A percentile compares a stretch with the other conserved stretches of the same genome.
These are phyloP conservation scores for Pseudopediastrum boryanum DNA, from an alignment of 139 green algal genomes.

Conservation along the genomic window DNA sequence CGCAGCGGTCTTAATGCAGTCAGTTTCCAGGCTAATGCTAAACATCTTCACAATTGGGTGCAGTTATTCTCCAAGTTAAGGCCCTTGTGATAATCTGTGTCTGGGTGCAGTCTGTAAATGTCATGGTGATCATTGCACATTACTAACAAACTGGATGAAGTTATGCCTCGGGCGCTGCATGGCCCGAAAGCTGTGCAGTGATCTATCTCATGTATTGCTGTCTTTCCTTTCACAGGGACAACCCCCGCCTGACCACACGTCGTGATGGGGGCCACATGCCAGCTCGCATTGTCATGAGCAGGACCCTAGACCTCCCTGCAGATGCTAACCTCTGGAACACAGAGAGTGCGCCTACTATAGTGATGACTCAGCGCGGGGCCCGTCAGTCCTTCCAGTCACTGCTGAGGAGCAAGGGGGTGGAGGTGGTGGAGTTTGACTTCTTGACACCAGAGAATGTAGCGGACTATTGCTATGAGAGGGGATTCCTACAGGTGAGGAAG, in stretches of 20 bases:
- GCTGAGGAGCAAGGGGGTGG: conserved; percentile 68
- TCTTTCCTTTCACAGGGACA: too few relatives aligned
- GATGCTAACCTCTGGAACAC: conserved; percentile 37
- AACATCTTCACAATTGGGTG: too few relatives aligned
- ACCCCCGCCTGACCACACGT: conserved; percentile 95
- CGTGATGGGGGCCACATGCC: conserved; percentile 86
- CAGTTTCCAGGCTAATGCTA: too few relatives aligned
- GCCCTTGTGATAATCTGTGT: too few relatives aligned
- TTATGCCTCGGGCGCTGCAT: too few relatives aligned
- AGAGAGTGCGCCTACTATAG: conserved; percentile 89
- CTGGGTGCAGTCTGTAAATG: too few relatives aligned
- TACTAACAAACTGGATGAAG: too few relatives aligned
- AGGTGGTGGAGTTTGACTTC: conserved; percentile 99
- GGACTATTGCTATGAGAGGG: conserved; percentile 90
- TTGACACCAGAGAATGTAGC: conserved; percentile 84
- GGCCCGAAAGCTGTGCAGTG: too few relatives aligned
- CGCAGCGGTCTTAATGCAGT: too few relatives aligned
- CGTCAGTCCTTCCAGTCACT: conserved; percentile 69
- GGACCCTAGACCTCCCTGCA: conserved; percentile 90
- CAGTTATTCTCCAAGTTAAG: too few relatives aligned
- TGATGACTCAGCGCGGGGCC: conserved; percentile 94
- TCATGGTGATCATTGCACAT: too few relatives aligned
- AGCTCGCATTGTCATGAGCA: conserved; percentile 90
- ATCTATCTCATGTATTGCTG: too few relatives aligned
- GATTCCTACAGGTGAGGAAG: conserved; percentile 78